These are phyloP conservation scores for Mortierella alpina DNA, from an alignment of 192 early-diverging fungal genomes.

Conservation along the genomic window DNA sequence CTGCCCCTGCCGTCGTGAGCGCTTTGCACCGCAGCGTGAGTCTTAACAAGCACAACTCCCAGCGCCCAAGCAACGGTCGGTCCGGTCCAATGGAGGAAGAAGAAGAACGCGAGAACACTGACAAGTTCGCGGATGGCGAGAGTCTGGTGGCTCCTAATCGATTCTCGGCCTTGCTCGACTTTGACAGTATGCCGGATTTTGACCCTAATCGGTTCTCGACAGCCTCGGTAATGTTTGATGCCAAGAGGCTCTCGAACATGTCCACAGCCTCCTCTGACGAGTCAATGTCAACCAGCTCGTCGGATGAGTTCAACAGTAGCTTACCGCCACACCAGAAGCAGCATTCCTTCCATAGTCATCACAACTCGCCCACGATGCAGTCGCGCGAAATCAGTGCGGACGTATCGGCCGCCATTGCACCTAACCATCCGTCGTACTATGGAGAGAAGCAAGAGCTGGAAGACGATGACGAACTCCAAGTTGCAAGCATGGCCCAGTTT, in stretches of 20 bases:
- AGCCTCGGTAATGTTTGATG: constrained; percentile 45
- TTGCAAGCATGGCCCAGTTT: background rate
- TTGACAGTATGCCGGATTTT: constrained; percentile 18
- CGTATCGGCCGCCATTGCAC: background rate
- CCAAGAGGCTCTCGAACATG: constrained; percentile 30
- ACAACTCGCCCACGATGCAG: constrained; percentile 15
- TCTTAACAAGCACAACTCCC: constrained; percentile 26
- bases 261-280: constrained; percentile 32
- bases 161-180: constrained; percentile 39
- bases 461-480: constrained; percentile 21
- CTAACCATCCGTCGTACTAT: constrained; percentile 8
- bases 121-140: constrained; percentile 29
- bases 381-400: constrained; percentile 1
- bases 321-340: constrained; percentile 40
- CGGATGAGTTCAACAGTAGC: constrained; percentile 32
- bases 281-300: constrained; percentile 17
- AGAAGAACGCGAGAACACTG: background rate
- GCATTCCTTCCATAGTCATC: constrained; percentile 46
- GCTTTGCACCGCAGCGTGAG: constrained; percentile 44
- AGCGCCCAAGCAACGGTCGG: constrained; percentile 15
- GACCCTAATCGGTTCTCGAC: constrained; percentile 38
- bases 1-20: constrained; percentile 22
- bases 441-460: constrained; percentile 47
- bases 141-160: constrained; percentile 32
- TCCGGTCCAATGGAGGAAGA: constrained; percentile 17